Evolutionary conservation across 768 basidiomycete species (phyloP), one percentile per base, ranked within the genome.

Genomic region (Coprinellus micaceus): DNA sequence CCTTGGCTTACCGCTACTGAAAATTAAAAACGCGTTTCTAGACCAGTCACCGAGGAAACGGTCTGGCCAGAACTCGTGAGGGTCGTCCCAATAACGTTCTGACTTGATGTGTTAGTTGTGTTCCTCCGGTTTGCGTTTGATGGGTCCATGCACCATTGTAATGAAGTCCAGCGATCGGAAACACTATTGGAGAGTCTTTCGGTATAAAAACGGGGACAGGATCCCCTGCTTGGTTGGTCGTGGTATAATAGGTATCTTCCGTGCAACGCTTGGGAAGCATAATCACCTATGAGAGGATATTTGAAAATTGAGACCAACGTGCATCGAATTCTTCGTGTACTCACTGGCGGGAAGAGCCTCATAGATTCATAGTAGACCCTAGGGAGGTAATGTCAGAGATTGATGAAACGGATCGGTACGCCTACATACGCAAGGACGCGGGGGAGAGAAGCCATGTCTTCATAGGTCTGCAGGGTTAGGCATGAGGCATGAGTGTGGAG

Each of bases 51-150:
- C 41, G 26, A 61, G 33, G 50, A 63, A 63, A 13, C 63, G 53
- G 12, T 60, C 59, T 5, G 63, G 63, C 0, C 67, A 69, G 64
- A 79, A 81, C 10, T 52, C 56, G 21, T 74, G 46, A 1, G 79
- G 79, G 30, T 79, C 71, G 25, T 71, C 59, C 79, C 79, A 81
- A 62, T 79, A 79, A 24, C 71, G 67, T 6, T 79, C 79, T 81
- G 44, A 6, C 30, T 47, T n/a, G 36, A n/a, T 15, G 30, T 11
- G 11, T 37, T 26, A 21, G 39, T 29, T n/a, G n/a, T n/a, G n/a
- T n/a, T n/a, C n/a, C n/a, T n/a, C n/a, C n/a, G n/a, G n/a, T n/a
- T n/a, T n/a, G n/a, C n/a, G n/a, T n/a, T n/a, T n/a, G n/a, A n/a
- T n/a, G n/a, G n/a, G n/a, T n/a, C n/a, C n/a, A n/a, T 50, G 4